phyloP scores from a whole-genome alignment of 495 filamentous ascomycete genomes.

The Penicillium dipodomyicola region DNA sequence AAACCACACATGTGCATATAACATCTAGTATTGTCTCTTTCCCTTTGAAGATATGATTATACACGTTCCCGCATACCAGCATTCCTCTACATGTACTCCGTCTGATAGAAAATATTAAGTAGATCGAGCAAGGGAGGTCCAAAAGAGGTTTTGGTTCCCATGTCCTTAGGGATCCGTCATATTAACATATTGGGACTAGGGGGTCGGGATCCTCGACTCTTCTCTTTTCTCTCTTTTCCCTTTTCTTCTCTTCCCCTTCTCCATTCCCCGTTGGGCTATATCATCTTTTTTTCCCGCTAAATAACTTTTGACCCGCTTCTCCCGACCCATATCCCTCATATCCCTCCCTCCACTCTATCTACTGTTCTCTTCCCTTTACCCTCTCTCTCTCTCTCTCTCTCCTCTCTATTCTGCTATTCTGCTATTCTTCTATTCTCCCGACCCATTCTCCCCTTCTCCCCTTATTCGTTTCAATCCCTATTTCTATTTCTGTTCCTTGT shows the following conservation, averaged over 20 bases:
- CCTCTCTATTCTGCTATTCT: constrained; percentile 4
- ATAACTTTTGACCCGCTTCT: constrained; percentile 6
- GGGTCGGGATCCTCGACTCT: constrained; percentile 41
- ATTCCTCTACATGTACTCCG: constrained; percentile 9
- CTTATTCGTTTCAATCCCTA: not conserved
- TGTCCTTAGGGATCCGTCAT: constrained; percentile 47
- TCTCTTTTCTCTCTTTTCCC: constrained; percentile 18
- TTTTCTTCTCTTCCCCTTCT: constrained; percentile 24
- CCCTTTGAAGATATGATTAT: constrained; percentile 5
- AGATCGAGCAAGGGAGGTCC: constrained; percentile 15
- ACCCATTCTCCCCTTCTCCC: not conserved
- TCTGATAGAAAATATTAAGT: too few species aligned
- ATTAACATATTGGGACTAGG: constrained; percentile 52
- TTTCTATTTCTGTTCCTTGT: constrained; percentile 1
- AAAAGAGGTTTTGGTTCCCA: constrained; percentile 16
- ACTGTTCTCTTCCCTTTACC: constrained; percentile 15
- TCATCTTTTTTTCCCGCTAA: constrained; percentile 12
- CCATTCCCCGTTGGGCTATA: constrained; percentile 19
- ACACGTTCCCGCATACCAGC: constrained; percentile 21
- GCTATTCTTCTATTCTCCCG: not conserved
- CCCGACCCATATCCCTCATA: constrained; percentile 12
- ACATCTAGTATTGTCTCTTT: too few species aligned
- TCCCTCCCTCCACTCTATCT: constrained; percentile 14
- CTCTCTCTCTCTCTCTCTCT: constrained; percentile 15
- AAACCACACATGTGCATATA: constrained; percentile 7